These are phyloP conservation scores for Aspergillaceae sp. DNA, from an alignment of 2,329 filamentous ascomycete species.

Conservation along the genomic window DNA sequence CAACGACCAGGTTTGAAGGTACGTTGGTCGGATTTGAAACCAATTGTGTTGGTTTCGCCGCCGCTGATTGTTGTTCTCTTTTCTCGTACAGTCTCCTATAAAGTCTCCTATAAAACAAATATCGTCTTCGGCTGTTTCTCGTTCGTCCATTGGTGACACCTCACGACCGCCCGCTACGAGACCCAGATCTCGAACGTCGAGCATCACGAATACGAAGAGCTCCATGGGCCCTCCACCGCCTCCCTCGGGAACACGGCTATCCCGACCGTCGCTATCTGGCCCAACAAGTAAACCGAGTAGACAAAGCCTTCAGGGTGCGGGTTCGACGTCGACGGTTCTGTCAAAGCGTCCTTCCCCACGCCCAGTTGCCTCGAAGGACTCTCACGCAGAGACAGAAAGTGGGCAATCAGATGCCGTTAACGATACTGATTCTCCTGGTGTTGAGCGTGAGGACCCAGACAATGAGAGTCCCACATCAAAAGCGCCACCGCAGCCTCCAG, in stretches of 20 bases:
- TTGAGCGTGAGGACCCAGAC: conserved; percentile 14
- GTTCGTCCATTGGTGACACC: conserved; percentile 33
- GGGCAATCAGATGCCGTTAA: conserved; percentile 21
- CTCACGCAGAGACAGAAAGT: conserved; percentile 21
- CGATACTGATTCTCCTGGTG: conserved; percentile 19
- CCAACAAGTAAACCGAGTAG: conserved; percentile 25
- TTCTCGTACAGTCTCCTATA: conserved; percentile 54
- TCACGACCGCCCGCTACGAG: conserved; percentile 46
- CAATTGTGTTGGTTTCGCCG: conserved; percentile 1
- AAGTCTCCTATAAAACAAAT: conserved; percentile 74
- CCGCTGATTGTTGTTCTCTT: conserved; percentile 11
- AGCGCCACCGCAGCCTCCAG: conserved; percentile 13
- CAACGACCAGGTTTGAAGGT: conserved; percentile 30
- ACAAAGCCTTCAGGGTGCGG: conserved; percentile 20
- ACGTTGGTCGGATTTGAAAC: conserved; percentile 6
- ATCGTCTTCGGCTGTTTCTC: conserved; percentile 39
- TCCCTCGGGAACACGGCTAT: conserved; percentile 21
- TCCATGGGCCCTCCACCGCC: conserved; percentile 59
- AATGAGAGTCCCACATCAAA: conserved; percentile 14
- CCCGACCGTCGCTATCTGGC: conserved; percentile 33
- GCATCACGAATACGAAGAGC: conserved; percentile 48
- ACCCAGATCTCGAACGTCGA: conserved; percentile 48
- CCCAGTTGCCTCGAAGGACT: conserved; percentile 17
- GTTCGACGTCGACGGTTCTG: conserved; percentile 13
- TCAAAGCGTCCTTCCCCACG: conserved; percentile 29